phyloP scores from a whole-genome alignment of 305 asterid species.

The Salvia sclarea region DNA sequence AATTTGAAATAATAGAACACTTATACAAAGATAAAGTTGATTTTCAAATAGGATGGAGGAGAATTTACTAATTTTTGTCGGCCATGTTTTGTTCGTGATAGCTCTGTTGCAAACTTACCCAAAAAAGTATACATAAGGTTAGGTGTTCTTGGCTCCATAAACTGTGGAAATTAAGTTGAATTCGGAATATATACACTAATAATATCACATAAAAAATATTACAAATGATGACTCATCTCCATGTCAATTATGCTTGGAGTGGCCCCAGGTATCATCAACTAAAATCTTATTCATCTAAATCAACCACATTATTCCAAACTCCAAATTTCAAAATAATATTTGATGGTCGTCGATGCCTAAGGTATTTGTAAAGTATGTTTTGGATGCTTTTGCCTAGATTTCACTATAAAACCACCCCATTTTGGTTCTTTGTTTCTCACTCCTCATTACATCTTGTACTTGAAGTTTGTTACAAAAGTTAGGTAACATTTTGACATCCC shows the following conservation, averaged over 20 bases:
- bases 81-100: background rate
- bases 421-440: conserved; percentile 22
- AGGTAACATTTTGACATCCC: conserved; percentile 24
- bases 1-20: too few relatives aligned
- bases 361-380: conserved; percentile 23
- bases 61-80: too few relatives aligned
- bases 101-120: background rate
- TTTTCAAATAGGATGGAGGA: too few relatives aligned
- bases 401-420: conserved; percentile 36
- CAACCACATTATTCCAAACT: background rate
- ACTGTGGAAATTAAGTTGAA: conserved; percentile 22
- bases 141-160: conserved; percentile 20
- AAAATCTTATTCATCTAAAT: conserved; percentile 3
- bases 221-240: conserved; percentile 43
- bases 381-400: conserved; percentile 23
- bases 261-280: conserved; percentile 27
- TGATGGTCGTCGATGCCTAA: conserved; percentile 18
- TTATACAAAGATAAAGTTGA: too few relatives aligned
- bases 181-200: background rate
- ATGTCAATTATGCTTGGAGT: conserved; percentile 34
- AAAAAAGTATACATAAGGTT: too few relatives aligned
- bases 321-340: background rate
- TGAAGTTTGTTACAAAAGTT: conserved; percentile 12
- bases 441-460: conserved; percentile 18
- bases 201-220: background rate